Evolutionary conservation across 495 filamentous ascomycete genomes (phyloP).

Genomic region (Podospora australis): DNA sequence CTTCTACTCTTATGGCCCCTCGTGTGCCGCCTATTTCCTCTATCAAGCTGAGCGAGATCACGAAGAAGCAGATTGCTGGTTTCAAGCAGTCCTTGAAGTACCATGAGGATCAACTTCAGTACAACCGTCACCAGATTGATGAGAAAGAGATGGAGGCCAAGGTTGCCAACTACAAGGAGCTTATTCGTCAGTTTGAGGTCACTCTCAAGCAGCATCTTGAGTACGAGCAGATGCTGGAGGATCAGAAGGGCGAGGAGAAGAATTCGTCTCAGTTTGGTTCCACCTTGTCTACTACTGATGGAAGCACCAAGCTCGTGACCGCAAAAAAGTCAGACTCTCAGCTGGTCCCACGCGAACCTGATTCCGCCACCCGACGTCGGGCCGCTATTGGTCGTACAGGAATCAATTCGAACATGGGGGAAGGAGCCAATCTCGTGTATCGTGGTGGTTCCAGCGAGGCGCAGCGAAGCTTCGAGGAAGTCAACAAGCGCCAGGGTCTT

Average conservation of each 20-base stretch:
- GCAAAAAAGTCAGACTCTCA: neutral
- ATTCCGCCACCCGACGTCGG: constrained; percentile 4
- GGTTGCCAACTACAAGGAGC: constrained; percentile 24
- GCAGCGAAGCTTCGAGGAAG: constrained; percentile 5
- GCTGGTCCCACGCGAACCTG: constrained; percentile 1
- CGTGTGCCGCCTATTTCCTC: constrained; percentile 35
- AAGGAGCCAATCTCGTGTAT: constrained; percentile 11
- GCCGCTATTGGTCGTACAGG: neutral
- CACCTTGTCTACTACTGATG: neutral
- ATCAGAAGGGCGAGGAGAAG: constrained; percentile 19
- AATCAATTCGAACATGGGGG: constrained; percentile 11
- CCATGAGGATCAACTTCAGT: constrained; percentile 40
- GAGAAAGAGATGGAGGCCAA: constrained; percentile 32
- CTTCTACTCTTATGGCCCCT: constrained; percentile 20
- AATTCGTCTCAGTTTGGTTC: constrained; percentile 1
- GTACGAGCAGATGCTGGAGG: constrained; percentile 24
- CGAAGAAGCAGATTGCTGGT: constrained; percentile 38
- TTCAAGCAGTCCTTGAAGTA: constrained; percentile 42
- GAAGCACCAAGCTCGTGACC: neutral
- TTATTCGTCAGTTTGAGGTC: constrained; percentile 35
- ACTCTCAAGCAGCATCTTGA: constrained; percentile 29
- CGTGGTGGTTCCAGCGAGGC: neutral
- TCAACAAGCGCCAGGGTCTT: constrained; percentile 18
- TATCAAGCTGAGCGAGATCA: constrained; percentile 42
- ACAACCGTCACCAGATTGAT: constrained; percentile 46